Evolutionary conservation across 768 basidiomycete species (phyloP), one percentile per base, ranked within the genome.

Genomic region (Daedaleopsis sinensis): DNA sequence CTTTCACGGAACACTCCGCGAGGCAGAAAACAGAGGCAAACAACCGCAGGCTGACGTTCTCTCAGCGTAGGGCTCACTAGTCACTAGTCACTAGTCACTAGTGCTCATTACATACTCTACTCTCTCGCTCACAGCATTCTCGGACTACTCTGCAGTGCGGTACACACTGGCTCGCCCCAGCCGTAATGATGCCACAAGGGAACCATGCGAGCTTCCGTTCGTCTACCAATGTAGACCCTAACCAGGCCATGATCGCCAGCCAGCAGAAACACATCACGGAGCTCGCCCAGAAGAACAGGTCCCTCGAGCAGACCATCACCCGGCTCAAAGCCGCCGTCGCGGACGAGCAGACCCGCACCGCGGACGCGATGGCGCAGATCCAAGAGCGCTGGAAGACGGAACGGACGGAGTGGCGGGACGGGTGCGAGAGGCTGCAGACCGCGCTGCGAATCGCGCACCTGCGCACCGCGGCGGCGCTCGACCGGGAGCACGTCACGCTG

Each of bases 191-290:
- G 50, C 37, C 44, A 46, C 51, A 56, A 18, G 56, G 54, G 21
- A 37, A 56, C 36, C 36, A 24, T 15, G 13, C 52, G 1, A 21
- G 39, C 35, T 36, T 52, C 15, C 53, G 57, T 5, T 36, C 55
- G 19, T 43, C 32, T 15, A 39, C 55, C 42, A 37, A 37, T 0
- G 52, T n/a, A 13, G 55, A 52, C 36, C 62, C 62, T 0, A 59
- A 56, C 44, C 78, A 77, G 35, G 79, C 85, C 23, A 78, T 89
- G 67, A 83, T 84, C 63, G 78, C 84, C 24, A 80, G 86, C 5
- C 83, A 88, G 70, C 85, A 85, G 61, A 73, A 79, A 2, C 89
- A 91, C 70, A 90, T 93, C 52, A 82, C 87, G 52, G 88, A 92
- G 46, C 83, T 93, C 55, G 87, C 90, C 2, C 83, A 88, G 64